Conservation (phyloP, 495 filamentous ascomycete species). For the Tuber indicum region DNA sequence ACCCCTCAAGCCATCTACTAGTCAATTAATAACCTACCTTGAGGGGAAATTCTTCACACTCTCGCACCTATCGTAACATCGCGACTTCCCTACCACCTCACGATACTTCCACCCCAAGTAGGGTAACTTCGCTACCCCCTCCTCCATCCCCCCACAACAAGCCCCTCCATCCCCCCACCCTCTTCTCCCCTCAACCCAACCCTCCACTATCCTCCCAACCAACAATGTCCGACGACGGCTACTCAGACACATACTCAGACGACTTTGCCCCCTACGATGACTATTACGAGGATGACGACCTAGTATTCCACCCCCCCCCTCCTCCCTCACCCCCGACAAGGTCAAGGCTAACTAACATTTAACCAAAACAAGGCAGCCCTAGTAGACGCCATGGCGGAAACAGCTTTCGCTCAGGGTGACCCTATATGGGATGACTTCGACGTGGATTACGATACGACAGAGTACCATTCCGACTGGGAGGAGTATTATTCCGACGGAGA, state of each 20-base stretch:
- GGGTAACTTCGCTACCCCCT: conserved; percentile 1
- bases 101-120: background rate
- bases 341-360: background rate
- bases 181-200: background rate
- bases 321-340: background rate
- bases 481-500: conserved; percentile 34
- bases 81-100: background rate
- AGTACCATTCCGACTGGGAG: conserved; percentile 35
- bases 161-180: background rate
- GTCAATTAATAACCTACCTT: background rate
- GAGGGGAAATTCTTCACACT: background rate
- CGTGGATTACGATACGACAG: conserved; percentile 30
- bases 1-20: background rate
- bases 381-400: conserved; percentile 36
- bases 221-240: conserved; percentile 34
- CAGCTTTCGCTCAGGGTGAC: conserved; percentile 35
- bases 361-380: conserved; percentile 27
- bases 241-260: conserved; percentile 26
- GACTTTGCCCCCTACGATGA: conserved; percentile 29
- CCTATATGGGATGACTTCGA: conserved; percentile 36
- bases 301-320: conserved; percentile 14
- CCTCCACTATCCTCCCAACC: background rate
- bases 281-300: conserved; percentile 33
- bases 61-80: background rate
- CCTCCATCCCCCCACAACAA: background rate